phyloP scores from a whole-genome alignment of 805 yeast species.

The Wickerhamomyces subpelliculosus region DNA sequence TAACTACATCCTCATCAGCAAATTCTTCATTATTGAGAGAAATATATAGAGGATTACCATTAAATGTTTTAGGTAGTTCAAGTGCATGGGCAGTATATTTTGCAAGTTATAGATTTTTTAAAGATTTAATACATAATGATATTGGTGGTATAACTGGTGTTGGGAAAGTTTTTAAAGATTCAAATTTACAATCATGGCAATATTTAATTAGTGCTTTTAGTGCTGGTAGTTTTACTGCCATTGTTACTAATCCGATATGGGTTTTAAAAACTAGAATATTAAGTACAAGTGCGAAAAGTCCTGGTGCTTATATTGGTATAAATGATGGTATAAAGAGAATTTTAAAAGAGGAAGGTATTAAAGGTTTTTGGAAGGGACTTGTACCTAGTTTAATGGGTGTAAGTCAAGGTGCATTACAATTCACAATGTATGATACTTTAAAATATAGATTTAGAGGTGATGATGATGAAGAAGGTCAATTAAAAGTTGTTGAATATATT shows the following conservation, averaged over 20 bases:
- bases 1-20: neutral
- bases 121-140: conserved; percentile 26
- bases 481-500: conserved; percentile 52
- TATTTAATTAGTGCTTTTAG: conserved; percentile 49
- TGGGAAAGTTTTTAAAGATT: conserved; percentile 23
- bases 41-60: conserved; percentile 17
- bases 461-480: conserved; percentile 14
- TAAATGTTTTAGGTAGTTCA: conserved; percentile 79
- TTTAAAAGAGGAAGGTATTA: conserved; percentile 45
- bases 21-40: no score
- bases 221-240: conserved; percentile 72
- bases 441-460: conserved; percentile 35
- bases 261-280: conserved; percentile 81
- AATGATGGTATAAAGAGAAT: conserved; percentile 48
- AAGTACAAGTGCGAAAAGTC: conserved; percentile 26
- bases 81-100: conserved; percentile 89
- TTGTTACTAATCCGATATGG: conserved; percentile 92
- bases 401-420: conserved; percentile 83
- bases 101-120: conserved; percentile 61
- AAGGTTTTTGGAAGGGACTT: conserved; percentile 67
- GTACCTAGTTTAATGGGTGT: conserved; percentile 75
- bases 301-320: conserved; percentile 53
- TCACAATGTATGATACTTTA: conserved; percentile 75
- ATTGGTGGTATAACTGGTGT: neutral
- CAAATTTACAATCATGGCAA: conserved; percentile 32